Evolutionary conservation across 2,329 filamentous ascomycete species (phyloP).

Genomic region (Cytospora schulzeri): DNA sequence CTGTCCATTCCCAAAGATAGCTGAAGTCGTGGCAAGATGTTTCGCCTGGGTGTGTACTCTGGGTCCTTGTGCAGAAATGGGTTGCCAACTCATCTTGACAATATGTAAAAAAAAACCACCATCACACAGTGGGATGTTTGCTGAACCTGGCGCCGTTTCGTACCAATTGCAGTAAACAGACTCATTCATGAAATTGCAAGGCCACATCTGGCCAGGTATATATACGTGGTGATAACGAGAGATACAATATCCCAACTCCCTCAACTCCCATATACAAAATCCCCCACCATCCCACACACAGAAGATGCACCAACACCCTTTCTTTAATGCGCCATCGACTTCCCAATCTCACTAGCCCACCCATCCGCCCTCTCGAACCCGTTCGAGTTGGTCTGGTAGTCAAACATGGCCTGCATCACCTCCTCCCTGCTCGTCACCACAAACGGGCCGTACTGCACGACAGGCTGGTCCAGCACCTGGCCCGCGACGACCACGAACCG

Average conservation of each 20-base stretch:
- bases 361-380: conserved; percentile 78
- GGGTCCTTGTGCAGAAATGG: too few relatives aligned
- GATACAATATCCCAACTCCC: not conserved
- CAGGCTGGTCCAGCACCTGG: conserved; percentile 75
- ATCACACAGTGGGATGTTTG: too few relatives aligned
- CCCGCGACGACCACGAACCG: conserved; percentile 75
- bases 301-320: not conserved
- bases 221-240: not conserved
- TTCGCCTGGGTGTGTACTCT: too few relatives aligned
- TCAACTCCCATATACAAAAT: not conserved
- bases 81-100: too few relatives aligned
- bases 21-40: too few relatives aligned
- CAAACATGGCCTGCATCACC: conserved; percentile 74
- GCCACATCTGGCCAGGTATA: not conserved
- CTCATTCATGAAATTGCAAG: too few relatives aligned
- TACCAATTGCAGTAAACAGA: too few relatives aligned
- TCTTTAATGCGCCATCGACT: conserved; percentile 59
- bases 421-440: conserved; percentile 73
- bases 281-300: too few relatives aligned
- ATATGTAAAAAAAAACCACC: too few relatives aligned
- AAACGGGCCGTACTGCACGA: conserved; percentile 85
- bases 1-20: too few relatives aligned
- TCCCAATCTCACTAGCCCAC: conserved; percentile 87
- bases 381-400: conserved; percentile 73
- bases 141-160: too few relatives aligned